These are phyloP conservation scores for Syncephalastrum racemosum DNA, from an alignment of 371 early-diverging fungal species.

Conservation along the genomic window DNA sequence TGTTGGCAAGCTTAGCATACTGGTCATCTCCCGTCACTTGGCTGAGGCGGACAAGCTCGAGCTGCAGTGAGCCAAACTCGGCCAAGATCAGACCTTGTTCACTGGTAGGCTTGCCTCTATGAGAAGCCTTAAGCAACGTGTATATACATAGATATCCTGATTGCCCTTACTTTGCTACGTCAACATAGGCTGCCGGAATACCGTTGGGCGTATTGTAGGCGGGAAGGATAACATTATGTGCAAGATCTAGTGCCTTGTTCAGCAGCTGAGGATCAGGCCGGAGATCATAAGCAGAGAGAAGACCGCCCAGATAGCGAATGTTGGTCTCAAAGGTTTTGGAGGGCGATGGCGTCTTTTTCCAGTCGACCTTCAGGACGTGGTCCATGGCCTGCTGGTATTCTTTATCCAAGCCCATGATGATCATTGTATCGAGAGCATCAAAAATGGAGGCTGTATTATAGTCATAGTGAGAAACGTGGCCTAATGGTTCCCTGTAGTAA, in stretches of 20 bases:
- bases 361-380: constrained; percentile 55
- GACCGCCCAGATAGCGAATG: constrained; percentile 74
- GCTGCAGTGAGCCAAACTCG: constrained; percentile 83
- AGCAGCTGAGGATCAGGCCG: constrained; percentile 60
- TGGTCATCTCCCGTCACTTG: constrained; percentile 70
- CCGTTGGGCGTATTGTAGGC: constrained; percentile 60
- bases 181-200: constrained; percentile 75
- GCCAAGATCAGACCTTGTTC: constrained; percentile 62
- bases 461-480: background rate
- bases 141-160: no score
- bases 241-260: constrained; percentile 28
- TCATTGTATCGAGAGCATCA: constrained; percentile 84
- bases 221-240: constrained; percentile 42
- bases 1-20: constrained; percentile 68
- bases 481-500: background rate
- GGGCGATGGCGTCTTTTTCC: constrained; percentile 13
- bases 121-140: background rate
- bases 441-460: constrained; percentile 62
- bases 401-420: constrained; percentile 75
- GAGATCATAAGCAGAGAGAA: constrained; percentile 62
- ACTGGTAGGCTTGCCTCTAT: constrained; percentile 12
- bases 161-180: constrained; percentile 38
- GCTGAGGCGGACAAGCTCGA: constrained; percentile 85
- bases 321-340: constrained; percentile 73
- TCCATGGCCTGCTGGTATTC: constrained; percentile 69